Evolutionary conservation across 495 filamentous ascomycete species (phyloP).

Genomic region (Alectoria sarmentosa): DNA sequence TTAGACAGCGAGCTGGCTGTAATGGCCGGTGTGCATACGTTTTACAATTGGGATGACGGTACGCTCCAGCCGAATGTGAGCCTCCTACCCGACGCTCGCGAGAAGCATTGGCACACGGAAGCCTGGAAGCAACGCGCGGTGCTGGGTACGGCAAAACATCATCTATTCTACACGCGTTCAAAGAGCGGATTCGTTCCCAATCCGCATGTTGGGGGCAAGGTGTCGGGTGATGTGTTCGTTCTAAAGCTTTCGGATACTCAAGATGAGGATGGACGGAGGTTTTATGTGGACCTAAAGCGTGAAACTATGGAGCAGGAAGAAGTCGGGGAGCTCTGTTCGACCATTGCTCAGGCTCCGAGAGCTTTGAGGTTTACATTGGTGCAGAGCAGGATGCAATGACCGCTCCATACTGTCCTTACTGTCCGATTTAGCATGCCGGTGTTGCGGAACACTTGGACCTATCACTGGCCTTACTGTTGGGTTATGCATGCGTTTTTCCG

Average conservation of each 20-base stretch:
- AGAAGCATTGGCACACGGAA: not conserved
- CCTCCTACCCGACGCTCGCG: not conserved
- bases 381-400: not conserved
- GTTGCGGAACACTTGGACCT: too few species aligned
- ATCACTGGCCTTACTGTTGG: too few species aligned
- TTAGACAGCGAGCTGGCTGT: too few species aligned
- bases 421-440: not conserved
- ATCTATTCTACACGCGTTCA: not conserved
- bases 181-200: not conserved
- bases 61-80: not conserved
- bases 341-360: too few species aligned
- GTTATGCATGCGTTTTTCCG: too few species aligned
- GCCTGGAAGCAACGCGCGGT: not conserved
- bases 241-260: not conserved
- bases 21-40: too few species aligned
- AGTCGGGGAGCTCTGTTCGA: too few species aligned
- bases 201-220: accelerated
- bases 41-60: not conserved
- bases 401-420: not conserved
- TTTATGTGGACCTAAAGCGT: not conserved
- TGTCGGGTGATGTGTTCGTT: not conserved
- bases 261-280: not conserved
- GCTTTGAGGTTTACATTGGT: too few species aligned
- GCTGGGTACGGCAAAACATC: not conserved
- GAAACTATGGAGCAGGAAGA: too few species aligned